phyloP scores from a whole-genome alignment of 345 rosid species.

The Citrus reticulata region DNA sequence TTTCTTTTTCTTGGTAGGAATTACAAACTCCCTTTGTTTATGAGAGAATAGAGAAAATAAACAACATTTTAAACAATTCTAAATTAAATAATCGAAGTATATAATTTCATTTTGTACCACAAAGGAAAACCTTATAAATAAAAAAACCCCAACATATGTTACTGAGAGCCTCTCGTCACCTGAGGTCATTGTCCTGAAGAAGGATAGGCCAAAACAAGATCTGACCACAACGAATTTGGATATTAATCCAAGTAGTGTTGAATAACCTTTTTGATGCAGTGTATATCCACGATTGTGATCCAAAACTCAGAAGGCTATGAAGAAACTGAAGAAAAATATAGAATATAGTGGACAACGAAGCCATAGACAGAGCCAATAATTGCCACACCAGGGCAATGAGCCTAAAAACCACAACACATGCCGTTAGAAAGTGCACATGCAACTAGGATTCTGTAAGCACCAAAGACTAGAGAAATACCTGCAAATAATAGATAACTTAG shows the following conservation, averaged over 20 bases:
- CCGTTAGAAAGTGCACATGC: conserved; percentile 19
- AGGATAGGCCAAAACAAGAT: conserved; percentile 77
- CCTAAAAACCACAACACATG: conserved; percentile 49
- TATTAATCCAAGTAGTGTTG: conserved; percentile 44
- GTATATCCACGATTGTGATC: conserved; percentile 33
- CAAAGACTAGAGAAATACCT: conserved; percentile 32
- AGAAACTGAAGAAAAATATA: conserved; percentile 50
- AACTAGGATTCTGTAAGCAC: not conserved
- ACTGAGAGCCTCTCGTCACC: conserved; percentile 35
- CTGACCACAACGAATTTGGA: conserved; percentile 60
- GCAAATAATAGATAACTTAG: conserved; percentile 28
- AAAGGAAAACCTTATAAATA: not conserved
- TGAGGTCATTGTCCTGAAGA: conserved; percentile 52
- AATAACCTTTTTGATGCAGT: conserved; percentile 39
- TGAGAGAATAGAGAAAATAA: not conserved
- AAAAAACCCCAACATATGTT: conserved; percentile 7
- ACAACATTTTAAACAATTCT: not conserved
- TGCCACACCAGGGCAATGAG: conserved; percentile 40
- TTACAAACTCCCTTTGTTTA: not conserved
- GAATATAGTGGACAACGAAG: conserved; percentile 62
- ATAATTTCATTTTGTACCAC: not conserved
- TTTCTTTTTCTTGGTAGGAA: not conserved
- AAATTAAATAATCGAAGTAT: not conserved
- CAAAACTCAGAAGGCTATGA: conserved; percentile 33
- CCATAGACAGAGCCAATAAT: conserved; percentile 47